phyloP scores from a whole-genome alignment of 345 rosid species.

The Arabidopsis thaliana region TAIR10.1 NC_003076.8:21823001-21823500 shows the following conservation, averaged over 20 bases:
- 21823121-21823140: slow-evolving; percentile 99
- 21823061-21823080: slow-evolving; percentile 35
- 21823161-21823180: slow-evolving; percentile 89
- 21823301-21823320: slow-evolving; percentile 80
- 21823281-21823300: slow-evolving; percentile 78
- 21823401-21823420: slow-evolving; percentile 14
- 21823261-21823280: slow-evolving; percentile 57
- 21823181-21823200: slow-evolving; percentile 72
- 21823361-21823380: too few relatives aligned
- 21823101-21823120: slow-evolving; percentile 84
- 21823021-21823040: neutral
- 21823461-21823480: slow-evolving; percentile 94
- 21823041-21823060: slow-evolving; percentile 31
- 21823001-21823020: neutral
- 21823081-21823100: slow-evolving; percentile 48
- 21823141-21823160: slow-evolving; percentile 77
- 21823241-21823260: neutral
- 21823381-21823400: slow-evolving; percentile 14
- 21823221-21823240: neutral
- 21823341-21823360: too few relatives aligned
- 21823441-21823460: slow-evolving; percentile 98
- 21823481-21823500: slow-evolving; percentile 77
- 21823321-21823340: slow-evolving; percentile 98
- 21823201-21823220: slow-evolving; percentile 50
- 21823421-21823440: slow-evolving; percentile 41